These are phyloP conservation scores for Cajanus cajan DNA, from an alignment of 306 rosid genomes.

Conservation along the genomic window DNA sequence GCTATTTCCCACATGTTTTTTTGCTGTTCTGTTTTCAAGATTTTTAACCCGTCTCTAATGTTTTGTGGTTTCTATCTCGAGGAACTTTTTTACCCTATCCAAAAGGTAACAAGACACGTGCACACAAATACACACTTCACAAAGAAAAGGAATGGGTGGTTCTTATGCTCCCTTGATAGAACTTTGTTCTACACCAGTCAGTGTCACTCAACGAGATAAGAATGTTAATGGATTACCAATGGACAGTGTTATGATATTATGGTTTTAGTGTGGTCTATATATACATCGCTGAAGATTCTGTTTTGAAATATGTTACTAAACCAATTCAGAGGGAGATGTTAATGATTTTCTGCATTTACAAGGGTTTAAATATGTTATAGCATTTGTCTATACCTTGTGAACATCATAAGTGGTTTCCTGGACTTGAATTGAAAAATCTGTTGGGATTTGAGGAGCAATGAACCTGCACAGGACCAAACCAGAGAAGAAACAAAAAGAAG, in stretches of 20 bases:
- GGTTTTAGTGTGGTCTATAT: neutral
- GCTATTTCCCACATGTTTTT: neutral
- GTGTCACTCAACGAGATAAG: slow-evolving; percentile 27
- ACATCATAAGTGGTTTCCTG: slow-evolving; percentile 66
- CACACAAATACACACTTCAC: neutral
- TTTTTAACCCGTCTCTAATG: slow-evolving; percentile 7
- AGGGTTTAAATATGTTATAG: neutral
- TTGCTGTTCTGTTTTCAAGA: slow-evolving; percentile 18
- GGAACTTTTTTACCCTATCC: neutral
- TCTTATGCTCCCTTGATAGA: slow-evolving; percentile 10
- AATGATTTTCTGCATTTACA: slow-evolving; percentile 1
- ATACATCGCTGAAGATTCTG: neutral
- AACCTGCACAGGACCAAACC: slow-evolving; percentile 58
- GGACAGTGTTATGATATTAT: slow-evolving; percentile 16
- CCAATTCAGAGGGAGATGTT: slow-evolving; percentile 5
- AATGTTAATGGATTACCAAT: neutral
- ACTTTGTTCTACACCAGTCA: slow-evolving; percentile 21
- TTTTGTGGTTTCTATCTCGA: slow-evolving; percentile 8
- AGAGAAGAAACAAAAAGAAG: neutral
- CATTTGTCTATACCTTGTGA: slow-evolving; percentile 71
- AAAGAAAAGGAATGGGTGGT: neutral
- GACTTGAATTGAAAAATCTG: slow-evolving; percentile 71
- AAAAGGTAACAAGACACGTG: neutral
- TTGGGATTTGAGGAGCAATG: slow-evolving; percentile 75
- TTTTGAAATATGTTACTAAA: neutral